Conservation (phyloP, 108 stramenopile species). For the Heterococcus sp. region DNA sequence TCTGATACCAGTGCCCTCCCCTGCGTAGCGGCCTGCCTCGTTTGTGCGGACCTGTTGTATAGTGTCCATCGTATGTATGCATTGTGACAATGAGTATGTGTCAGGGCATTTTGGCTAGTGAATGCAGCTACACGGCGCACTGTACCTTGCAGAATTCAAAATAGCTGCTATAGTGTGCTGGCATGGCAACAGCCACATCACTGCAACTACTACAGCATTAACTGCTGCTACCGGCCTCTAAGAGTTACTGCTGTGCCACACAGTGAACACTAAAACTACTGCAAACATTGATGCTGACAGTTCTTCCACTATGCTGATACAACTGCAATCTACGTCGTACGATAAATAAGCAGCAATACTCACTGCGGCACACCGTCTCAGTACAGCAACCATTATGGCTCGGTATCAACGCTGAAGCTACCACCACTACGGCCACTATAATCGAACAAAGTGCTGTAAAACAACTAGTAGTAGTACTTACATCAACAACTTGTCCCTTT, state of each 20-base stretch:
- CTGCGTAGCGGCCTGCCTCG: constrained; percentile 43
- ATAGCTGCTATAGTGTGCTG: neutral
- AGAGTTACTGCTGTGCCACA: too few species aligned
- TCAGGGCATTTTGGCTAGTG: neutral
- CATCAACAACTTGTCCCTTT: constrained; percentile 94
- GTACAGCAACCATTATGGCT: too few species aligned
- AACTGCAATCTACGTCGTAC: too few species aligned
- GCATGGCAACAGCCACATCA: neutral
- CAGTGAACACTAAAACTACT: too few species aligned
- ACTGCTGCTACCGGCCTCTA: neutral
- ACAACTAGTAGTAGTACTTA: too few species aligned
- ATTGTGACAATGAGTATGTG: neutral
- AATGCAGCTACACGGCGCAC: neutral
- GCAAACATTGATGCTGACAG: too few species aligned
- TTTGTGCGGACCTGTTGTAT: constrained; percentile 29
- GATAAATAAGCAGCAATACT: too few species aligned
- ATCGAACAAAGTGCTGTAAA: too few species aligned
- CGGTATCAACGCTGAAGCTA: too few species aligned
- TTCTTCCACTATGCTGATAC: too few species aligned
- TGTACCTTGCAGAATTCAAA: neutral
- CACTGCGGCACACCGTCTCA: too few species aligned
- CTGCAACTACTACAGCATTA: neutral
- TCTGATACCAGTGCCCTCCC: constrained; percentile 47
- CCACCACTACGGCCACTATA: too few species aligned
- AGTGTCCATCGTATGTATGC: neutral